Conservation (phyloP, 495 filamentous ascomycete species). For the Aspergillus nidulans region DNA sequence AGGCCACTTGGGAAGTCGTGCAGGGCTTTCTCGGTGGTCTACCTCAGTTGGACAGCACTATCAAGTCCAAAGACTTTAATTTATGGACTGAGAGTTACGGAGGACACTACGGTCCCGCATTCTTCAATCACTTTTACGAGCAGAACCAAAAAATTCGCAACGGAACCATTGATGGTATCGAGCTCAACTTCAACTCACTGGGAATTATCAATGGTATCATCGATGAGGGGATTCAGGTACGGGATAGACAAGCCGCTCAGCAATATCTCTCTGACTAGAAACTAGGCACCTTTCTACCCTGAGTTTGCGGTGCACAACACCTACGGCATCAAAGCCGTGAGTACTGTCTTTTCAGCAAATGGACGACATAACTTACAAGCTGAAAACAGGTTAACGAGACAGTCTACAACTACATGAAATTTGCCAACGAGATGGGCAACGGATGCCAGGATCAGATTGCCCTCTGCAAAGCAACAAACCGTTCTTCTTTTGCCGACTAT, state of each 20-base stretch:
- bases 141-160: slow-evolving; percentile 56
- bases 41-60: slow-evolving; percentile 42
- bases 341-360: slow-evolving; percentile 23
- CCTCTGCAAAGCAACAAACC: slow-evolving; percentile 42
- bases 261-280: neutral
- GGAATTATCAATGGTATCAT: slow-evolving; percentile 69
- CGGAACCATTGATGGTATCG: slow-evolving; percentile 29
- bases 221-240: slow-evolving; percentile 59
- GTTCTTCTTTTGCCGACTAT: slow-evolving; percentile 38
- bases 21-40: slow-evolving; percentile 53
- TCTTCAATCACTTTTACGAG: slow-evolving; percentile 54
- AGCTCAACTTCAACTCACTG: slow-evolving; percentile 45
- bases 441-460: slow-evolving; percentile 58
- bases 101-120: slow-evolving; percentile 49
- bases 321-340: slow-evolving; percentile 62
- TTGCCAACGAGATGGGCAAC: slow-evolving; percentile 46
- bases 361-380: neutral
- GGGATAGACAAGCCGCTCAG: neutral
- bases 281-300: slow-evolving; percentile 54
- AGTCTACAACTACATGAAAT: slow-evolving; percentile 46
- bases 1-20: slow-evolving; percentile 54
- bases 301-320: slow-evolving; percentile 68
- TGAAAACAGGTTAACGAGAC: slow-evolving; percentile 48
- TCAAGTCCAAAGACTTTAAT: slow-evolving; percentile 50
- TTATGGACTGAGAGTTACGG: slow-evolving; percentile 56